Evolutionary conservation across 805 yeast genomes (phyloP).

Genomic region (Ogataea pignaliae): DNA sequence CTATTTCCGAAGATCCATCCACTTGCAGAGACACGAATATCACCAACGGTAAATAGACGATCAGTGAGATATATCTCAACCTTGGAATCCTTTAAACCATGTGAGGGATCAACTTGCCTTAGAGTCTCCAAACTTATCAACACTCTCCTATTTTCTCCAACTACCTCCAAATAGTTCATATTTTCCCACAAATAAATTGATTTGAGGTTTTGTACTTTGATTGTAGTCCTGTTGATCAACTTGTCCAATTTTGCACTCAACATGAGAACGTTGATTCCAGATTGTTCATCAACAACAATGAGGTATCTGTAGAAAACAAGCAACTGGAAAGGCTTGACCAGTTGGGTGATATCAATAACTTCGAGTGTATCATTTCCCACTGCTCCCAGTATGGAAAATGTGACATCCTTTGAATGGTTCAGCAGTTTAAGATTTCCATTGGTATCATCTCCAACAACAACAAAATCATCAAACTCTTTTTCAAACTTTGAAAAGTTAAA

Average conservation of each 20-base stretch:
- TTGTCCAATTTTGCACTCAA: slow-evolving; percentile 7
- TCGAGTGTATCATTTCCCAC: slow-evolving; percentile 4
- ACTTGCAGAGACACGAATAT: slow-evolving; percentile 2
- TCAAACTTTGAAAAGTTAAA: background rate
- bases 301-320: background rate
- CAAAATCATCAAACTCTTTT: slow-evolving; percentile 9
- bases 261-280: slow-evolving; percentile 6
- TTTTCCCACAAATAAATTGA: slow-evolving; percentile 8
- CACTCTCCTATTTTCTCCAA: background rate
- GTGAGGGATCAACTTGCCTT: background rate
- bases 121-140: slow-evolving; percentile 5
- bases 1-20: slow-evolving; percentile 7
- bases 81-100: background rate
- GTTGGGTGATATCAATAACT: slow-evolving; percentile 7
- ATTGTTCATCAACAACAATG: slow-evolving; percentile 4
- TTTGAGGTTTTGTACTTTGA: background rate
- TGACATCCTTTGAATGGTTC: background rate
- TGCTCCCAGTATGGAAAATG: background rate
- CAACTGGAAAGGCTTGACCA: background rate
- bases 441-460: background rate
- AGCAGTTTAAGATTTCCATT: background rate
- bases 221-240: slow-evolving; percentile 4
- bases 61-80: slow-evolving; percentile 5
- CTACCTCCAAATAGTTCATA: slow-evolving; percentile 7
- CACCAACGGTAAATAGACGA: slow-evolving; percentile 9